phyloP scores from a whole-genome alignment of 768 basidiomycete species.

The Coprinopsis marcescibilis region DNA sequence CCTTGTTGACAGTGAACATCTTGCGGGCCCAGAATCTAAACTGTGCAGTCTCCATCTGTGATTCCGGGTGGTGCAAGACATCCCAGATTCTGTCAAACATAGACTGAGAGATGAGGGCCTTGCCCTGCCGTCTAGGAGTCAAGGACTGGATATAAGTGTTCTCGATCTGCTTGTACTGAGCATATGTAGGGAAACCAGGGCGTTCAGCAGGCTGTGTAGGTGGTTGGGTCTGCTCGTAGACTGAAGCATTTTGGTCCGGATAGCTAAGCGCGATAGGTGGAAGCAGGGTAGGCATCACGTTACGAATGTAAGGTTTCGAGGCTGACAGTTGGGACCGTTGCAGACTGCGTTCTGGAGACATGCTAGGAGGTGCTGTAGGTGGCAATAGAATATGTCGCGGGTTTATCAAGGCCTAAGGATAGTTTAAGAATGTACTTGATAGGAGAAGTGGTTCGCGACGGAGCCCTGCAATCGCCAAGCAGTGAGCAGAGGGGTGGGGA shows the following conservation, averaged over 20 bases:
- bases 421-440: constrained; percentile 5
- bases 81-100: constrained; percentile 72
- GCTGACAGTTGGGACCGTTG: constrained; percentile 4
- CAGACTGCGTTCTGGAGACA: constrained; percentile 12
- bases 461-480: constrained; percentile 11
- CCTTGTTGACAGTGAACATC: constrained; percentile 57
- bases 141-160: constrained; percentile 53
- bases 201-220: constrained; percentile 11
- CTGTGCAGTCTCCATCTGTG: constrained; percentile 49
- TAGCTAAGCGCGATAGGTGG: not conserved
- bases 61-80: constrained; percentile 50
- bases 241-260: not conserved
- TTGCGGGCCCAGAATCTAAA: constrained; percentile 83
- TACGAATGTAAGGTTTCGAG: constrained; percentile 9
- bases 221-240: not conserved
- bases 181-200: constrained; percentile 56
- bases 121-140: constrained; percentile 48
- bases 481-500: constrained; percentile 17
- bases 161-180: constrained; percentile 55
- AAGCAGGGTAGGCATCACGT: not conserved
- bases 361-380: too few species aligned
- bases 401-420: constrained; percentile 3
- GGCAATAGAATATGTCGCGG: too few species aligned
- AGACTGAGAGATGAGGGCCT: constrained; percentile 66
- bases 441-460: constrained; percentile 4